A percentile compares a stretch with the other conserved stretches of the same genome.
Conservation (phyloP, 495 filamentous ascomycete species). For the Trichodelitschia bisporula region DNA sequence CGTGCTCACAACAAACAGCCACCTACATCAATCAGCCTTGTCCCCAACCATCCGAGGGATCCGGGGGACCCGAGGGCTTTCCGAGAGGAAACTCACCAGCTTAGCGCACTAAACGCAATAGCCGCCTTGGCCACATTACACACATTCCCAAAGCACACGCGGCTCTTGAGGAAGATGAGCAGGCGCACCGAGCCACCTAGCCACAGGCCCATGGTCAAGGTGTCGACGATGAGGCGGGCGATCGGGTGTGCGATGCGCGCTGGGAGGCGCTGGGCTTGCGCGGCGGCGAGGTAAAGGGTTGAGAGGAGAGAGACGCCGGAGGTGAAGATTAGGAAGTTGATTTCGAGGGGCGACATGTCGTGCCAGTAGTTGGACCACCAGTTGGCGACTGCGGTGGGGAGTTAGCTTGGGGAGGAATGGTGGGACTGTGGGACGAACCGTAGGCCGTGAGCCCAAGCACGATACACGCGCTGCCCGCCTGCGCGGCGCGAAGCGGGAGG, state of each 20-base stretch:
- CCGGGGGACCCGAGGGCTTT: too few relatives aligned
- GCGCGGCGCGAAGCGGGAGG: slow-evolving; percentile 35
- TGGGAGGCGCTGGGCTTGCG: too few relatives aligned
- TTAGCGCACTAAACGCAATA: slow-evolving; percentile 27
- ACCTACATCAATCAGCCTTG: too few relatives aligned
- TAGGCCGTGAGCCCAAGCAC: slow-evolving; percentile 49
- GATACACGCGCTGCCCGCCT: slow-evolving; percentile 40
- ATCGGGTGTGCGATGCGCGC: slow-evolving; percentile 34
- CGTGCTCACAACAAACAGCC: too few relatives aligned
- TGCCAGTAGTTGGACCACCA: slow-evolving; percentile 17
- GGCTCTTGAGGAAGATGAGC: slow-evolving; percentile 29
- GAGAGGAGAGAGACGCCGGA: slow-evolving; percentile 48
- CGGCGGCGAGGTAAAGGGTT: slow-evolving; percentile 36
- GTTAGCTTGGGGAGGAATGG: slow-evolving; percentile 3
- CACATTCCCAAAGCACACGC: slow-evolving; percentile 21
- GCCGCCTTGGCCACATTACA: slow-evolving; percentile 27
- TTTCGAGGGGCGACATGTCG: slow-evolving; percentile 17
- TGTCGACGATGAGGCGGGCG: slow-evolving; percentile 37
- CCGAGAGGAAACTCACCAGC: slow-evolving; percentile 32
- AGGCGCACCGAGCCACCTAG: slow-evolving; percentile 60
- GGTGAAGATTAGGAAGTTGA: slow-evolving; percentile 54
- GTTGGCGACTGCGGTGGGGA: slow-evolving; percentile 11
- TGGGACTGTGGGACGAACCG: slow-evolving; percentile 21
- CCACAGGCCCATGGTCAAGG: slow-evolving; percentile 67
- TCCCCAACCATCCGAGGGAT: too few relatives aligned